These are phyloP conservation scores for Aspergillus chevalieri DNA, from an alignment of 2,329 filamentous ascomycete genomes.

Conservation along the genomic window DNA sequence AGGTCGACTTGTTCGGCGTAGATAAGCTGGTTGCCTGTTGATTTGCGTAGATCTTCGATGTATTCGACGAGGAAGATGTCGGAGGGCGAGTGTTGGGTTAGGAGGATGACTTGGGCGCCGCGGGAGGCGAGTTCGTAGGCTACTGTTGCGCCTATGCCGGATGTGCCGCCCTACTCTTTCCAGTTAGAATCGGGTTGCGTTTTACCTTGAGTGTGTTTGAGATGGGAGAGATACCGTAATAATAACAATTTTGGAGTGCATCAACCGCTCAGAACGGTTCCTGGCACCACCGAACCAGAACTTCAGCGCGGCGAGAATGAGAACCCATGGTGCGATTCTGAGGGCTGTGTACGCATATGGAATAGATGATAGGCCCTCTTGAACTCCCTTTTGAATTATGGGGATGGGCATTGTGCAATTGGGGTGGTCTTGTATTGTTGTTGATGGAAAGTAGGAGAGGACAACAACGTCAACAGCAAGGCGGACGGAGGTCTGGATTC, in stretches of 20 bases:
- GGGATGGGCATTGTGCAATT: constrained; percentile 54
- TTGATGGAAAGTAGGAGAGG: constrained; percentile 6
- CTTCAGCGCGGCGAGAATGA: constrained; percentile 58
- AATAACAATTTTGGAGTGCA: constrained; percentile 92
- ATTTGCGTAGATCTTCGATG: constrained; percentile 75
- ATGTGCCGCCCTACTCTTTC: constrained; percentile 66
- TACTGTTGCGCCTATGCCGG: constrained; percentile 77
- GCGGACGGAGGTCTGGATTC: background rate
- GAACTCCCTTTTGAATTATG: constrained; percentile 49
- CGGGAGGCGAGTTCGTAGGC: constrained; percentile 68
- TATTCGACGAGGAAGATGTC: constrained; percentile 90
- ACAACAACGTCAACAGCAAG: background rate
- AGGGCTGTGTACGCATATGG: constrained; percentile 50
- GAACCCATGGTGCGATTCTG: constrained; percentile 48
- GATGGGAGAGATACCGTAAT: constrained; percentile 58
- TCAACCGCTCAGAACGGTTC: constrained; percentile 70
- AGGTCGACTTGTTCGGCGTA: constrained; percentile 95
- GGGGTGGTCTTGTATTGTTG: background rate
- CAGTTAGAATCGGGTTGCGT: constrained; percentile 7
- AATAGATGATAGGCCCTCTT: constrained; percentile 50
- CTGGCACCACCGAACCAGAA: constrained; percentile 67
- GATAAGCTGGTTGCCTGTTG: constrained; percentile 76
- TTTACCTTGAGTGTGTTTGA: background rate
- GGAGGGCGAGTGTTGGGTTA: constrained; percentile 72
- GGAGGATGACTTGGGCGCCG: constrained; percentile 83